Percentiles rank a stretch among this genome's conserved stretches.
These are phyloP conservation scores for Penicillium antarcticum DNA, from an alignment of 495 filamentous ascomycete species.

Conservation along the genomic window DNA sequence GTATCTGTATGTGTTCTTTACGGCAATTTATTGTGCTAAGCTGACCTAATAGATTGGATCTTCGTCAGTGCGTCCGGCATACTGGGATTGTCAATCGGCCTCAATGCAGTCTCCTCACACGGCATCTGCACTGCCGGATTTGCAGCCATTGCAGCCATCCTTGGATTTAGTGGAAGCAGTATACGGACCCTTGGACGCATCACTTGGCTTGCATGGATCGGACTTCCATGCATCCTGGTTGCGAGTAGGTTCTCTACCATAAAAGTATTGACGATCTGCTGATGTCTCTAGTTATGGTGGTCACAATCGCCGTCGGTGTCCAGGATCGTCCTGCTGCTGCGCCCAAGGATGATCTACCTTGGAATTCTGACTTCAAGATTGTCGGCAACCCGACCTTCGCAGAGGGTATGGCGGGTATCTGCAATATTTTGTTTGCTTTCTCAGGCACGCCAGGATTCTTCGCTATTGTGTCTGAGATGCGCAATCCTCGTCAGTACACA, in stretches of 20 bases:
- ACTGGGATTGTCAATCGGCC: conserved; percentile 66
- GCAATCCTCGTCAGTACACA: conserved; percentile 55
- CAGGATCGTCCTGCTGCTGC: conserved; percentile 31
- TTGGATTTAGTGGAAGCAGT: conserved; percentile 25
- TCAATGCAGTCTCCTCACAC: conserved; percentile 60
- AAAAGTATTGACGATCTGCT: conserved; percentile 8
- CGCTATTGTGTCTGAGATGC: conserved; percentile 70
- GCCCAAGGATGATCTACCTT: conserved; percentile 13
- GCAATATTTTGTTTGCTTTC: conserved; percentile 63
- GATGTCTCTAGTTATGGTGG: conserved; percentile 59
- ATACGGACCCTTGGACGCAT: conserved; percentile 32
- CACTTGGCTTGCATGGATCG: conserved; percentile 36
- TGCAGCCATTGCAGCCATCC: conserved; percentile 26
- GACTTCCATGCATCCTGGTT: conserved; percentile 27
- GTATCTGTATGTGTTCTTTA: conserved; percentile 14
- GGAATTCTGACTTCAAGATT: conserved; percentile 22
- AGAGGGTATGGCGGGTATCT: conserved; percentile 50
- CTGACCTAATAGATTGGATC: conserved; percentile 41
- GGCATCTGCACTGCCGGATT: conserved; percentile 54
- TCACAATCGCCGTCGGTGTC: conserved; percentile 61
- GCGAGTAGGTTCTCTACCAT: conserved; percentile 39
- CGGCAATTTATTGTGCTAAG: conserved; percentile 52
- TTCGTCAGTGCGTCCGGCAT: conserved; percentile 40
- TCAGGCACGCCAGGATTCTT: conserved; percentile 61
- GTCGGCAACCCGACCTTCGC: conserved; percentile 23